A percentile compares a stretch with the other conserved stretches of the same genome.
phyloP scores from a whole-genome alignment of 2,329 filamentous ascomycete species.

The Fusarium metavorans region DNA sequence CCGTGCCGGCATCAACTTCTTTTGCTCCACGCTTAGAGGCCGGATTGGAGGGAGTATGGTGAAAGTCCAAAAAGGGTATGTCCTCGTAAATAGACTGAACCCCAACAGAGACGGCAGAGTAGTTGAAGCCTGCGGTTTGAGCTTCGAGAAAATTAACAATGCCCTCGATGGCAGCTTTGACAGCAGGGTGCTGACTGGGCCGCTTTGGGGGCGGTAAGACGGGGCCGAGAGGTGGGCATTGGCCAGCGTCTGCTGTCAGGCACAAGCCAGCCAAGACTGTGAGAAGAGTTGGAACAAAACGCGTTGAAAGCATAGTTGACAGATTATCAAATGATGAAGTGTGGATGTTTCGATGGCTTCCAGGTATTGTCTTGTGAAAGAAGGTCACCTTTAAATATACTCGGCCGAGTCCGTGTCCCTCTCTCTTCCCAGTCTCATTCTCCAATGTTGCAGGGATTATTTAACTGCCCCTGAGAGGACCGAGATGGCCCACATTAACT shows the following conservation, averaged over 20 bases:
- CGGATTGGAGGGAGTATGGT: neutral
- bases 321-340: accelerated
- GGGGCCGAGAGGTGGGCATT: slow-evolving; percentile 12
- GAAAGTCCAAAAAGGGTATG: neutral
- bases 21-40: neutral
- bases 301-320: neutral
- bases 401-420: neutral
- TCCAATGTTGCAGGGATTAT: neutral
- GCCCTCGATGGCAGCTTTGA: neutral
- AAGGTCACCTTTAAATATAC: neutral
- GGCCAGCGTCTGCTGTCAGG: neutral
- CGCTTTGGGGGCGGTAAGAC: slow-evolving; percentile 4
- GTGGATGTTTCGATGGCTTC: accelerated
- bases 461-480: neutral
- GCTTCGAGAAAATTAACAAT: neutral
- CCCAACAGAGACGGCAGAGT: slow-evolving; percentile 3
- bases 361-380: accelerated
- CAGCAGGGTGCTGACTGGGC: neutral
- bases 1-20: neutral
- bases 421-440: too few relatives aligned
- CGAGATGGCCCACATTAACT: neutral
- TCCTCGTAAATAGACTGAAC: slow-evolving; percentile 10
- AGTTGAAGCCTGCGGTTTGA: neutral
- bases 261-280: neutral
- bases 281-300: neutral